phyloP scores from a whole-genome alignment of 139 green algal genomes.

The Ettlia oleoabundans region DNA sequence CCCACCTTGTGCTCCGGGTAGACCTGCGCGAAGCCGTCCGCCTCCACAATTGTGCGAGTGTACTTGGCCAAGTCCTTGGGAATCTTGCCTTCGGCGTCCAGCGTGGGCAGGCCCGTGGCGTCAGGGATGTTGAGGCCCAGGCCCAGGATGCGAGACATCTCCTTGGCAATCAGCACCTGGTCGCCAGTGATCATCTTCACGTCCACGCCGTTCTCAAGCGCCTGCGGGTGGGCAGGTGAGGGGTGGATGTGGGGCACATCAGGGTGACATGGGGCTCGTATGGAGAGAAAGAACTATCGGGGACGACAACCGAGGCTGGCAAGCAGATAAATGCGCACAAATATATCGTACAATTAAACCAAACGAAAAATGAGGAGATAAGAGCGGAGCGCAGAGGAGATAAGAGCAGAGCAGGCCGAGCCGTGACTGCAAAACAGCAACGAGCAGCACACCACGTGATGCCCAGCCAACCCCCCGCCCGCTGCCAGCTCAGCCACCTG shows the following conservation, averaged over 20 bases:
- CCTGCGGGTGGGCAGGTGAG: slow-evolving; percentile 6
- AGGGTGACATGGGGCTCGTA: neutral
- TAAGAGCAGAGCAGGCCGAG: too few species aligned
- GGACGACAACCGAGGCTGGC: too few species aligned
- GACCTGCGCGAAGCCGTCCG: slow-evolving; percentile 85
- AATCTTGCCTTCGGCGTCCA: slow-evolving; percentile 73
- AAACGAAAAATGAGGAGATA: too few species aligned
- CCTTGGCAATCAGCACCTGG: slow-evolving; percentile 86
- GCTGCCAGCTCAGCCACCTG: too few species aligned
- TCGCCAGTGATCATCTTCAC: slow-evolving; percentile 95
- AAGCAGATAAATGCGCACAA: neutral
- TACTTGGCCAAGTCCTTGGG: slow-evolving; percentile 78
- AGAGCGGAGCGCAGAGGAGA: too few species aligned
- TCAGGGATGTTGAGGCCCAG: slow-evolving; percentile 84
- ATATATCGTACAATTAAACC: too few species aligned
- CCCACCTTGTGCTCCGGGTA: slow-evolving; percentile 35
- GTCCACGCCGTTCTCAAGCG: slow-evolving; percentile 78
- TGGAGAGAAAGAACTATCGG: too few species aligned
- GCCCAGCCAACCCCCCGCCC: too few species aligned
- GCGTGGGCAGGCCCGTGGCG: slow-evolving; percentile 59
- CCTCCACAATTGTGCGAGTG: slow-evolving; percentile 74
- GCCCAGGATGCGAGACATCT: slow-evolving; percentile 73
- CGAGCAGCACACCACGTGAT: too few species aligned
- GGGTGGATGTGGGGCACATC: neutral
- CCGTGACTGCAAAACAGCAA: too few species aligned